phyloP scores from a whole-genome alignment of 805 yeast genomes.

The Jamesozyma piceae region DNA sequence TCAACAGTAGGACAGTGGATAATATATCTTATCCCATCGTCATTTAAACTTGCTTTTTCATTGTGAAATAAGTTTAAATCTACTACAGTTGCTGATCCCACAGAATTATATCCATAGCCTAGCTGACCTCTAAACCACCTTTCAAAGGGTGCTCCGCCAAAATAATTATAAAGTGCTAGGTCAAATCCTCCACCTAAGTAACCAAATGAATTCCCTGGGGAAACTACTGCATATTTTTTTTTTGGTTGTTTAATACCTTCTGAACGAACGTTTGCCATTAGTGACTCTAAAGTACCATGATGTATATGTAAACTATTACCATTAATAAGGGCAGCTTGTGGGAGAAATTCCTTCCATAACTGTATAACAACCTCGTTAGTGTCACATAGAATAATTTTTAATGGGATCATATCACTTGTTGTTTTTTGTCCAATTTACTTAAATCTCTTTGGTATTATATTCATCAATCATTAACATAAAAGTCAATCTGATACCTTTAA shows the following conservation, averaged over 20 bases:
- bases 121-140: constrained; percentile 22
- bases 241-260: neutral
- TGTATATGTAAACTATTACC: constrained; percentile 8
- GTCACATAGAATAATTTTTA: constrained; percentile 17
- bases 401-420: constrained; percentile 2
- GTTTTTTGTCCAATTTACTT: too few species aligned
- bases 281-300: constrained; percentile 10
- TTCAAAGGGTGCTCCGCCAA: constrained; percentile 24
- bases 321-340: constrained; percentile 4
- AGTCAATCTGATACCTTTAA: too few species aligned
- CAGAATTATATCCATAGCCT: constrained; percentile 17
- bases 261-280: constrained; percentile 3
- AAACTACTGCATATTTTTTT: constrained; percentile 30
- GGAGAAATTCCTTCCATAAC: constrained; percentile 13
- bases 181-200: constrained; percentile 47
- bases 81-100: constrained; percentile 20
- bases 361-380: constrained; percentile 11
- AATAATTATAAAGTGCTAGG: constrained; percentile 20
- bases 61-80: constrained; percentile 10
- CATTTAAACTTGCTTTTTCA: neutral
- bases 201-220: constrained; percentile 46
- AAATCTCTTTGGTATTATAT: too few species aligned
- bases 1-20: constrained; percentile 29
- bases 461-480: too few species aligned
- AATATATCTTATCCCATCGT: constrained; percentile 15